A percentile compares a stretch with the other conserved stretches of the same genome.
These are phyloP conservation scores for Ophiostoma angusticollis DNA, from an alignment of 2,329 filamentous ascomycete genomes.

Conservation along the genomic window DNA sequence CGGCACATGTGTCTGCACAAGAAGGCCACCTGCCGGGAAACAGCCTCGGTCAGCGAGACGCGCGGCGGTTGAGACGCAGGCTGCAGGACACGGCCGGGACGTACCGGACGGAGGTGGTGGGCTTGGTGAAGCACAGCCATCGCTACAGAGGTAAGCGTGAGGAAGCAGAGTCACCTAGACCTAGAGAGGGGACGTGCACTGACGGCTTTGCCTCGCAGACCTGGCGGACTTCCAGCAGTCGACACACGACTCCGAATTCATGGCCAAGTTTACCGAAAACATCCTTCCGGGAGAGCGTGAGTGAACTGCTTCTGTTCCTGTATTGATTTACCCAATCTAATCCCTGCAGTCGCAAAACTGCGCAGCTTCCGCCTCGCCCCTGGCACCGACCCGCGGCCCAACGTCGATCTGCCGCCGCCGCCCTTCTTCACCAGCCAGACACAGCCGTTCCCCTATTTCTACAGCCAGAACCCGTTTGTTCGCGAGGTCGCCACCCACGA, in stretches of 20 bases:
- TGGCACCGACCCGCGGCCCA: conserved; percentile 42
- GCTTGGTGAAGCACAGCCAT: conserved; percentile 66
- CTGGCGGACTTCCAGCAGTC: conserved; percentile 81
- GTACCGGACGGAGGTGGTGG: conserved; percentile 58
- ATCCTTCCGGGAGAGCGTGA: conserved; percentile 60
- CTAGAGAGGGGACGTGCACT: no score
- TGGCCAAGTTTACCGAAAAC: conserved; percentile 56
- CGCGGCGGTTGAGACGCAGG: conserved; percentile 44
- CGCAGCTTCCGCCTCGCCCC: conserved; percentile 54
- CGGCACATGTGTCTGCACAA: no score
- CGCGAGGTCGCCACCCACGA: conserved; percentile 45
- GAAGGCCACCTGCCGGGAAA: conserved; percentile 1
- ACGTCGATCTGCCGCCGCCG: conserved; percentile 64
- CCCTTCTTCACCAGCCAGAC: conserved; percentile 64
- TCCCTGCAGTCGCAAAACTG: conserved; percentile 31
- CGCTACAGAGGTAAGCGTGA: conserved; percentile 65
- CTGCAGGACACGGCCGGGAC: conserved; percentile 56
- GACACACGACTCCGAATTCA: conserved; percentile 53
- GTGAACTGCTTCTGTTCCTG: conserved; percentile 6
- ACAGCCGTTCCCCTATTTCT: conserved; percentile 66
- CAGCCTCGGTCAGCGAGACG: conserved; percentile 30
- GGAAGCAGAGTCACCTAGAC: no score
- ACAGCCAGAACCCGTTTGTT: conserved; percentile 75
- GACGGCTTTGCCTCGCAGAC: conserved; percentile 27
- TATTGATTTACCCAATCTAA: conserved; percentile 11